A percentile compares a stretch with the other conserved stretches of the same genome.
Evolutionary conservation across 306 rosid species (phyloP).

Genomic region (Vigna hirtella): DNA sequence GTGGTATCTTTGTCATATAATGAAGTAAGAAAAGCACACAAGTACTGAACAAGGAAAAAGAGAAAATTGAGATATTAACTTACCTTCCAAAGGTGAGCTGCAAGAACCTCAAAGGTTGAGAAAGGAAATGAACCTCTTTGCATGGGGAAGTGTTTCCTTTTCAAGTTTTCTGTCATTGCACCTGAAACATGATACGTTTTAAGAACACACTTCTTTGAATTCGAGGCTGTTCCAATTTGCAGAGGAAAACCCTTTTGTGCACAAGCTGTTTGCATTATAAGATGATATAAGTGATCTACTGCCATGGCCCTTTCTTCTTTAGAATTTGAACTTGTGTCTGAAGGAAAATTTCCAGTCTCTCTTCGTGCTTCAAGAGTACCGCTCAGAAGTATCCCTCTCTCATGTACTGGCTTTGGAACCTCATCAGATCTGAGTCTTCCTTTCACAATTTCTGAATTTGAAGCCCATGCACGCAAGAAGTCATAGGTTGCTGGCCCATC

Average conservation of each 20-base stretch:
- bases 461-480: conserved; percentile 77
- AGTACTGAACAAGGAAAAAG: not conserved
- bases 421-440: conserved; percentile 28
- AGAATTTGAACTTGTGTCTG: conserved; percentile 26
- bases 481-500: conserved; percentile 79
- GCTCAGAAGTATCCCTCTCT: conserved; percentile 56
- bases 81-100: conserved; percentile 91
- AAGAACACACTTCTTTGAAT: conserved; percentile 51
- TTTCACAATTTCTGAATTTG: conserved; percentile 55
- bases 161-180: conserved; percentile 58
- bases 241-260: conserved; percentile 18
- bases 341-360: conserved; percentile 30
- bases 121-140: conserved; percentile 46
- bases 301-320: conserved; percentile 54
- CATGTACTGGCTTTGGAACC: conserved; percentile 66
- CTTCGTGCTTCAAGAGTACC: conserved; percentile 6
- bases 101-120: conserved; percentile 79
- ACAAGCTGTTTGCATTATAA: conserved; percentile 65
- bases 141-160: conserved; percentile 47
- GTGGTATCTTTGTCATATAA: conserved; percentile 1
- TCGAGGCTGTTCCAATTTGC: conserved; percentile 29
- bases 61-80: not conserved
- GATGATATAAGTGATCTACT: conserved; percentile 66
- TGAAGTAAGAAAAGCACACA: not conserved
- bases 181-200: conserved; percentile 63